These are phyloP conservation scores for Pinus albicaulis DNA, from an alignment of 75 land plant genomes.

Conservation along the genomic window DNA sequence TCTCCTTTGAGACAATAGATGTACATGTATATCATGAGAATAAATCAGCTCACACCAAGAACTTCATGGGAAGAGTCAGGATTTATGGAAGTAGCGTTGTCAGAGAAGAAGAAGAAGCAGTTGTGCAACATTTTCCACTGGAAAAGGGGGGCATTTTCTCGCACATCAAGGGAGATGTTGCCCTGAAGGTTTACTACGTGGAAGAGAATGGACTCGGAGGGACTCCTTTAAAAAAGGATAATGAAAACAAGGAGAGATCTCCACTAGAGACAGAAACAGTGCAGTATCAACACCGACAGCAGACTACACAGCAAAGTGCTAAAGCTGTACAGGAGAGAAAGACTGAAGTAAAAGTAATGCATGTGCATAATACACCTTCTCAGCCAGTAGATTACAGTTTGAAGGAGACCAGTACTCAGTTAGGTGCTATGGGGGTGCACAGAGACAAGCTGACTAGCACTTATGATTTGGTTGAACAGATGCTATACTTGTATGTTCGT, in stretches of 20 bases:
- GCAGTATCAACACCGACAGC: neutral
- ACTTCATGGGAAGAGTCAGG: constrained; percentile 66
- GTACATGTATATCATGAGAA: constrained; percentile 51
- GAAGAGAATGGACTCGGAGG: constrained; percentile 26
- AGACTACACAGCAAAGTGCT: constrained; percentile 8
- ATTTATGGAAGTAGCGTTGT: constrained; percentile 51
- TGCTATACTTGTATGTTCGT: constrained; percentile 59
- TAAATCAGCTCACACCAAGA: constrained; percentile 31
- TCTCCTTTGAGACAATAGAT: constrained; percentile 52
- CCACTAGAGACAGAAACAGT: neutral
- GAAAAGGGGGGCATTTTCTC: constrained; percentile 68
- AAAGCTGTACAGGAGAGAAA: constrained; percentile 12
- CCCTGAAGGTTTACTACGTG: constrained; percentile 53
- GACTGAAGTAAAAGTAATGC: constrained; percentile 12
- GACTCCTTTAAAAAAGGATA: neutral
- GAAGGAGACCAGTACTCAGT: constrained; percentile 24
- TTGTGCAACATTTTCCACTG: constrained; percentile 56
- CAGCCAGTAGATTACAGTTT: constrained; percentile 16
- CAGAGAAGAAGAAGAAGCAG: constrained; percentile 51
- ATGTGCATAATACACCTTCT: constrained; percentile 8
- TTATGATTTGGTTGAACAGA: constrained; percentile 81
- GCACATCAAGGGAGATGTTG: constrained; percentile 67
- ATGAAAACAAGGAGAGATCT: constrained; percentile 9
- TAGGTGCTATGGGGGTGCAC: neutral
- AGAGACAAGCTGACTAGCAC: constrained; percentile 35